phyloP scores from a whole-genome alignment of 2,329 filamentous ascomycete species.

The Microsporum ferrugineum region DNA sequence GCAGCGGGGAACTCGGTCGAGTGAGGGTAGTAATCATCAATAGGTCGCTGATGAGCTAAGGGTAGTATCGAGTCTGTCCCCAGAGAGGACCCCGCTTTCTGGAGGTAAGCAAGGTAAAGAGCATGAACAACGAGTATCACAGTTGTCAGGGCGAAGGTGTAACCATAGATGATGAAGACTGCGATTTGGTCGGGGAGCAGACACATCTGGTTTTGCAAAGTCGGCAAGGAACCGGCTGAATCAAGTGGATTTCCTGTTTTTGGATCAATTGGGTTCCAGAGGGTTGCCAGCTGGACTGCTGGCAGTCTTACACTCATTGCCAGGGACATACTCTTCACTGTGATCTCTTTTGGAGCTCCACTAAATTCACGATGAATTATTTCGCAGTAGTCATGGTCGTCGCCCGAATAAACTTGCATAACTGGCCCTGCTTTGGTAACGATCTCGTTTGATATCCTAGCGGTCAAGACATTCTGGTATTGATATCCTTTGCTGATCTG shows the following conservation, averaged over 20 bases:
- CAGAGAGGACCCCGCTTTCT: constrained; percentile 12
- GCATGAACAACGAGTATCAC: constrained; percentile 38
- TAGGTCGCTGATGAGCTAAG: constrained; percentile 19
- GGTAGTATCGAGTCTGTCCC: constrained; percentile 19
- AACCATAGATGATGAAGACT: constrained; percentile 69
- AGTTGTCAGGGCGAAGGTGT: constrained; percentile 47
- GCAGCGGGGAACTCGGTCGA: constrained; percentile 10
- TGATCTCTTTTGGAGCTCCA: constrained; percentile 62
- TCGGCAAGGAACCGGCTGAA: constrained; percentile 31
- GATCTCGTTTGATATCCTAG: constrained; percentile 62
- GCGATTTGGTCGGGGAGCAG: constrained; percentile 77
- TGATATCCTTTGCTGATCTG: constrained; percentile 72
- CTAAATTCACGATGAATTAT: constrained; percentile 63
- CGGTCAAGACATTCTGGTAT: constrained; percentile 86
- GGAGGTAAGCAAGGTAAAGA: constrained; percentile 21
- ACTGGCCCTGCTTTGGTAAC: constrained; percentile 63
- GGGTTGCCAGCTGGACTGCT: constrained; percentile 74
- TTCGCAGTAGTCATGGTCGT: constrained; percentile 97
- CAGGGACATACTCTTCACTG: constrained; percentile 90
- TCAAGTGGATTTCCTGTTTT: constrained; percentile 25
- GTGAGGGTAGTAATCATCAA: constrained; percentile 19
- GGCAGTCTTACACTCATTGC: constrained; percentile 87
- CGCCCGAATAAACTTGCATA: constrained; percentile 78
- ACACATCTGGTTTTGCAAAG: constrained; percentile 80
- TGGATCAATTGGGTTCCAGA: constrained; percentile 80